Percentiles rank a stretch among this genome's conserved stretches.
Evolutionary conservation across 202 grass and related monocot genomes (phyloP).

Genomic region (Zoysia matrella): DNA sequence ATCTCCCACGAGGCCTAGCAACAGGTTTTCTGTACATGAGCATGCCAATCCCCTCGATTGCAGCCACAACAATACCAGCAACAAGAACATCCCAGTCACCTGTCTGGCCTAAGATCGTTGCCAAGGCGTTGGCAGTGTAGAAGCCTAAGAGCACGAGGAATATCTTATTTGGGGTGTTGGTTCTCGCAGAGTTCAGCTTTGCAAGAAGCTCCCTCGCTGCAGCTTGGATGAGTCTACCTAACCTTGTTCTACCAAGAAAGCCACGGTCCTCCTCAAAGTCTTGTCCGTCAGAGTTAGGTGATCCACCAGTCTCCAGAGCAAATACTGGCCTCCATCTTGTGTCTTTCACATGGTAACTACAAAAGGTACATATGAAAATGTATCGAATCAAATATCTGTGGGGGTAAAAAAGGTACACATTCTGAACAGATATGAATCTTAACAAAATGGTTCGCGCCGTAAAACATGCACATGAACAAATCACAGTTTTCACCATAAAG

Average conservation of each 20-base stretch:
- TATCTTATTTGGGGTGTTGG: conserved; percentile 43
- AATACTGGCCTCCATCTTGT: conserved; percentile 64
- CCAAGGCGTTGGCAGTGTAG: too few relatives aligned
- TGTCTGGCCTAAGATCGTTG: too few relatives aligned
- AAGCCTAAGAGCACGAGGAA: too few relatives aligned
- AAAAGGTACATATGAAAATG: conserved; percentile 16
- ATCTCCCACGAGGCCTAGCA: conserved; percentile 41
- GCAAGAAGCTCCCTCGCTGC: conserved; percentile 18
- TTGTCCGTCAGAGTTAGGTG: conserved; percentile 52
- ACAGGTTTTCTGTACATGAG: too few relatives aligned
- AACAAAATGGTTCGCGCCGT: too few relatives aligned
- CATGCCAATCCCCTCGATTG: too few relatives aligned
- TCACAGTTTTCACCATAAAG: background rate
- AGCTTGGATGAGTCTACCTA: conserved; percentile 70
- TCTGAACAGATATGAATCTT: too few relatives aligned
- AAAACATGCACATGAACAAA: background rate
- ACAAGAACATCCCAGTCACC: too few relatives aligned
- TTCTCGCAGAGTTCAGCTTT: conserved; percentile 81
- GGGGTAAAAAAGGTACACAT: background rate
- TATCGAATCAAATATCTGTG: background rate
- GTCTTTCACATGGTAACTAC: conserved; percentile 60
- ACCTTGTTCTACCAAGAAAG: conserved; percentile 73
- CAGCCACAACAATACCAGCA: too few relatives aligned
- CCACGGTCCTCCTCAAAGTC: conserved; percentile 60
- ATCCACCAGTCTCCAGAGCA: conserved; percentile 73